Evolutionary conservation across 176 grass and related monocot species (phyloP).

Genomic region (Pontederia crassipes): DNA sequence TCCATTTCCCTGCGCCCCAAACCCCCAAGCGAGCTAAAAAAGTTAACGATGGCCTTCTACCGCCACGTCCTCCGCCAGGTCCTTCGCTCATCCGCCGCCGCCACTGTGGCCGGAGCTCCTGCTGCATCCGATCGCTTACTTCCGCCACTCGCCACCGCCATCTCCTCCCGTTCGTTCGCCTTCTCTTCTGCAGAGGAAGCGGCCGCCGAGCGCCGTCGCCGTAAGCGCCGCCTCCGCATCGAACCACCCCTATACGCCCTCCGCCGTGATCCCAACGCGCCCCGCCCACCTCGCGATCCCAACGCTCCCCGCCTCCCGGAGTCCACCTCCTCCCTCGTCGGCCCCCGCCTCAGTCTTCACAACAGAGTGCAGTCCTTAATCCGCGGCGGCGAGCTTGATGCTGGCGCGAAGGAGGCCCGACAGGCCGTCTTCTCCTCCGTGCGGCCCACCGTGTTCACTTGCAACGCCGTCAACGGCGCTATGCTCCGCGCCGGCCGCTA

Average conservation of each 20-base stretch:
- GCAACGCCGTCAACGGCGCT: background rate
- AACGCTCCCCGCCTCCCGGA: slow-evolving; percentile 4
- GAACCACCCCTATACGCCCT: background rate
- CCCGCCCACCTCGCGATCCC: background rate
- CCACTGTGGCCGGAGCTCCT: background rate
- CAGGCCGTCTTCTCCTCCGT: background rate
- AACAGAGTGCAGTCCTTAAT: background rate
- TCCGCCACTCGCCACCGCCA: background rate
- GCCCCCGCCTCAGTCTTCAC: background rate
- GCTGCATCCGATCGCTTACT: background rate
- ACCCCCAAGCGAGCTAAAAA: background rate
- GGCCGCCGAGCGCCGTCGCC: background rate
- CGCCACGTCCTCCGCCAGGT: background rate
- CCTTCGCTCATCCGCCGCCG: background rate
- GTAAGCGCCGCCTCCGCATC: background rate
- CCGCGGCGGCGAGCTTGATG: background rate
- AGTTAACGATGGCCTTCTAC: background rate
- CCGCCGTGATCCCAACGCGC: background rate
- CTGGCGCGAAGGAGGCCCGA: background rate
- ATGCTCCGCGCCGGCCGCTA: background rate
- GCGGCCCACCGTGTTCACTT: background rate
- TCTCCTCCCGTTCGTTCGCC: background rate
- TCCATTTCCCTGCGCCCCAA: background rate
- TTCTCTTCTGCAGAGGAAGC: background rate
- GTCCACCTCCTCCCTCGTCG: slow-evolving; percentile 1